Evolutionary conservation across 768 basidiomycete genomes (phyloP), one percentile per base, ranked within the genome.

Genomic region (Naganishia randhawae): DNA sequence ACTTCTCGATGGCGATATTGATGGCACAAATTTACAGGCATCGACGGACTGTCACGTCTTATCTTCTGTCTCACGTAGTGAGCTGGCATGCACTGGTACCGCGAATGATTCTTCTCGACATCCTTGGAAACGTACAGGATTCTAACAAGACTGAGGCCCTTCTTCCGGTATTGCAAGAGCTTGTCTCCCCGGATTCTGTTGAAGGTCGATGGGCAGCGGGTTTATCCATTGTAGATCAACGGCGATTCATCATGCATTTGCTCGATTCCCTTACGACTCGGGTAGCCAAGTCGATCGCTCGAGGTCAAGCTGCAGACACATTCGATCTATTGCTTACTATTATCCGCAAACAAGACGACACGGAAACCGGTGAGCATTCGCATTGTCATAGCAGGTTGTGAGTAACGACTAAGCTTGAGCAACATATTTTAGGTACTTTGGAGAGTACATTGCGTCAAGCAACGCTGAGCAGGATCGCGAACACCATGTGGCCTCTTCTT

Each of bases 41-140:
- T 72, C 86, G 82, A 10, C 73, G 76, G n/a, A 85, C 87, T 14
- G 81, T 93, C 50, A 74, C 90, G 48, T 91, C 88, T 75, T 92
- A 85, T 77, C 78, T 96, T 0, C 81, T 90, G 7, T 93, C 93
- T 1, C 94, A 97, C 76, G 82, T 89, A 71, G 83, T 84, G 53
- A 84, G 85, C 4, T 84, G 89, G 71, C 79, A 82, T 1, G 75
- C 85, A 3, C 78, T 84, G 2, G 67, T 73, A 0, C 83, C 85
- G 19, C 85, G 87, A 69, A 74, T 85, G 13, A 75, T 81, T 13
- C 79, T 97, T 0, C 82, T 97, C 19, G 80, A 71, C 5, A 80
- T 82, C 37, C 65, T 86, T 11, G 74, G 81, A 31, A 79, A 81
- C 10, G 81, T 89, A 42, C 81, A 84, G 3, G 85, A 86, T 73